Base-by-base conservation (phyloP, 345 rosid genomes). In the Hypericum androsaemum region DNA sequence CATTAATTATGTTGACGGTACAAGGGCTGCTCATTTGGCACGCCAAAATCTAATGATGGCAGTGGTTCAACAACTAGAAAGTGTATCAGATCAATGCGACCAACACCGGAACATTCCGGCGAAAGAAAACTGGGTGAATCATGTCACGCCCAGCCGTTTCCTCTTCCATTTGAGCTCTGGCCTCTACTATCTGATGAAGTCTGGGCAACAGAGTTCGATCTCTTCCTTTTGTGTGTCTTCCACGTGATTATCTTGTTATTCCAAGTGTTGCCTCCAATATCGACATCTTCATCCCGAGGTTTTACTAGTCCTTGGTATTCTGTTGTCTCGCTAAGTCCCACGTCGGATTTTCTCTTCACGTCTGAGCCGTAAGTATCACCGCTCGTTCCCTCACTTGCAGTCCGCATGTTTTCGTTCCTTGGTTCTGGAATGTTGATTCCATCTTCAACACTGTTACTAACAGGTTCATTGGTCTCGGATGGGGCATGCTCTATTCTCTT, bases 171-270 rank as follows among this genome's bases (percentile, higher is more conserved):
- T 48, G 77, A 78, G 54, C 67, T 83, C 41, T 80, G 89, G 37
- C 83, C 94, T 69, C 79, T 79, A 41, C 84, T 76, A 64, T 88
- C 89, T 3, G 98, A 87, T 38, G 92, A 73, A 61, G 68, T 80
- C 11, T 71, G 85, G 15, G 75, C 43, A 7, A 61, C 64, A 71
- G 79, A 81, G 56, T 79, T 88, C 17, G 98, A 88, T 69, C 97
- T 75, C 78, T 81, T 92, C 86, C 81, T 88, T 72, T 78, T 83
- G 62, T 83, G 63, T 37, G 88, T 72, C 62, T 74, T 88, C 98
- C 98, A 92, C 39, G 84, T 67, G 41, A 85, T 53, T 44, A 80
- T 52, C 43, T 66, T 67, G 42, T 71, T 76, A 5, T 70, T 71
- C 80, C 72, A 75, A 7, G 59, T 60, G 41, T 57, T 54, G 50